Conservation (phyloP, 495 filamentous ascomycete species). For the Aspergillus conjunctus region DNA sequence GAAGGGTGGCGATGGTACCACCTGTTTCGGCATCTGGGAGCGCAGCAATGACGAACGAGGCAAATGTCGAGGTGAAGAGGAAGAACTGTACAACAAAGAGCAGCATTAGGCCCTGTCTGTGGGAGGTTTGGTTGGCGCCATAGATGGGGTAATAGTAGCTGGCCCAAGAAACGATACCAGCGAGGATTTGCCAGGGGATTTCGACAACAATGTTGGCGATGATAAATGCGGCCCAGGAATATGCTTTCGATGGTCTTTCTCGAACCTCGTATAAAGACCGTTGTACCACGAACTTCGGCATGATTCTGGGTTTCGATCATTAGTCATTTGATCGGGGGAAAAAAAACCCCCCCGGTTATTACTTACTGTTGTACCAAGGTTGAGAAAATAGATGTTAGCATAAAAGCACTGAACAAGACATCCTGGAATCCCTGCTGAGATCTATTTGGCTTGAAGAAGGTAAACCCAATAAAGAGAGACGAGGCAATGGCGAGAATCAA, state of each 20-base stretch:
- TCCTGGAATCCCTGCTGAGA: conserved; percentile 79
- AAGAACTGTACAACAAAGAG: conserved; percentile 64
- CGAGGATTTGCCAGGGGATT: conserved; percentile 67
- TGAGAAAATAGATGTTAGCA: conserved; percentile 75
- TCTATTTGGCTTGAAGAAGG: conserved; percentile 74
- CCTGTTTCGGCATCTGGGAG: conserved; percentile 57
- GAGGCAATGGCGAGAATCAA: conserved; percentile 54
- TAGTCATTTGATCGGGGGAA: not conserved
- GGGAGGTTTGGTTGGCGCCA: conserved; percentile 40
- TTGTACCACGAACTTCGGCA: conserved; percentile 68
- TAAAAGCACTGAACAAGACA: conserved; percentile 82
- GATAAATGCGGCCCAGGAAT: conserved; percentile 74
- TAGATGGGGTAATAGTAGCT: conserved; percentile 63
- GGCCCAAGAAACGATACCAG: conserved; percentile 60
- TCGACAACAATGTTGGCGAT: conserved; percentile 70
- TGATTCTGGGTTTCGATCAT: conserved; percentile 56
- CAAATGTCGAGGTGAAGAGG: conserved; percentile 70
- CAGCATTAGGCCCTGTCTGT: conserved; percentile 50
- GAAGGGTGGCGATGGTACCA: conserved; percentile 57
- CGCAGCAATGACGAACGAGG: conserved; percentile 54
- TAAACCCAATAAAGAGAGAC: conserved; percentile 82
- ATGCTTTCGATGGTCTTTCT: conserved; percentile 68
- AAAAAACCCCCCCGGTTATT: not conserved
- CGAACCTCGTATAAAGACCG: conserved; percentile 70
- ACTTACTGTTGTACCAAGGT: conserved; percentile 60